Conservation (phyloP, 208 protist species). For the Angomonas ambiguus region DNA sequence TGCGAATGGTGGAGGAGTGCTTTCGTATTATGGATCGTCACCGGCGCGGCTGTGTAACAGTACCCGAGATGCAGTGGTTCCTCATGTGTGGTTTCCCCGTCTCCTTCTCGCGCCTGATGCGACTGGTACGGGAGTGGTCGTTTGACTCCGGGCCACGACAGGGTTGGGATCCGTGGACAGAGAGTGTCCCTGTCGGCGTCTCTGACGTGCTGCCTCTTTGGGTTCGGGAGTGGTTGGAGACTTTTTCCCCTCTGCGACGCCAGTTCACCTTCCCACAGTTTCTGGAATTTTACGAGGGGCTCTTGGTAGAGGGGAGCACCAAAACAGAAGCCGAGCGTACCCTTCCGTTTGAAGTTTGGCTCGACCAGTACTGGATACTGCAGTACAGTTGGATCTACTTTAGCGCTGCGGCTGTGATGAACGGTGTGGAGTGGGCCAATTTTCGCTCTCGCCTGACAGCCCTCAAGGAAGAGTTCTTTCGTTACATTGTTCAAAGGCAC, state of each 20-base stretch:
- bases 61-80: conserved; percentile 21
- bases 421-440: conserved; percentile 13
- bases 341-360: conserved; percentile 22
- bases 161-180: conserved; percentile 4
- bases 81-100: conserved; percentile 8
- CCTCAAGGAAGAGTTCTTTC: conserved; percentile 16
- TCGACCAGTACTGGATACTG: conserved; percentile 55
- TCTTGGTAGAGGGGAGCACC: background rate
- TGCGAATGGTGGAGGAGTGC: conserved; percentile 26
- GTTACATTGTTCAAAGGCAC: conserved; percentile 12
- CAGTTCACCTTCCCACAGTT: background rate
- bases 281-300: background rate
- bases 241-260: background rate
- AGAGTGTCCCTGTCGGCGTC: background rate
- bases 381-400: conserved; percentile 42
- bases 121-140: background rate
- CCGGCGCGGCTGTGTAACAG: conserved; percentile 17
- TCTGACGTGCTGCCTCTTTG: background rate
- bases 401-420: conserved; percentile 25
- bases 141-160: background rate
- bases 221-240: background rate
- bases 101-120: background rate
- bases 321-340: background rate
- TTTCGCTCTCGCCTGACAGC: conserved; percentile 14
- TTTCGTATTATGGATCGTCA: conserved; percentile 30